Conservation (phyloP, 345 rosid genomes). For the Lumnitzera racemosa region DNA sequence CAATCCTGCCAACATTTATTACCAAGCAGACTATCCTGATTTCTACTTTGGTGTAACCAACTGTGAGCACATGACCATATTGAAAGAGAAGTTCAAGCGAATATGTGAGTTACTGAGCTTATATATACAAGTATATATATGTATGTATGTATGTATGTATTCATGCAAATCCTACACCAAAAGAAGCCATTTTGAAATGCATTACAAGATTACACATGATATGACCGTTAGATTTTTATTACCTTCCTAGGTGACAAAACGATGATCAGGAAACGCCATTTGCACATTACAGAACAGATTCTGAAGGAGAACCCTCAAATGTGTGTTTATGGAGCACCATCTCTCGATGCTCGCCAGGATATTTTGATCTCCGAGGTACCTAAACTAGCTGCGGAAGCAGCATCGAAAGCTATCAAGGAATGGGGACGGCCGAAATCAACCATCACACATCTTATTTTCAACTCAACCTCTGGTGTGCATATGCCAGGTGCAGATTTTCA, state of each 20-base stretch:
- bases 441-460: slow-evolving; percentile 12
- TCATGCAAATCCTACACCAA: neutral
- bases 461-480: slow-evolving; percentile 6
- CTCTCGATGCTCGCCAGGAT: slow-evolving; percentile 8
- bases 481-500: slow-evolving; percentile 14
- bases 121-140: too few species aligned
- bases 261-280: slow-evolving; percentile 13
- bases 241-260: slow-evolving; percentile 5
- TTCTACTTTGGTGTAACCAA: slow-evolving; percentile 11
- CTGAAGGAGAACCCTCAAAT: slow-evolving; percentile 6
- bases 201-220: too few species aligned
- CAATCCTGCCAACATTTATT: slow-evolving; percentile 6
- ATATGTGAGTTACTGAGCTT: slow-evolving; percentile 12
- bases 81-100: slow-evolving; percentile 19
- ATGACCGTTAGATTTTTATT: too few species aligned
- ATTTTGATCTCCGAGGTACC: slow-evolving; percentile 5
- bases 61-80: slow-evolving; percentile 7
- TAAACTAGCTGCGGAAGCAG: slow-evolving; percentile 11
- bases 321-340: slow-evolving; percentile 3
- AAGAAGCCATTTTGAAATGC: too few species aligned
- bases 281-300: neutral
- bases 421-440: slow-evolving; percentile 14
- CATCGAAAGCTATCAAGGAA: slow-evolving; percentile 6
- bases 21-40: slow-evolving; percentile 10
- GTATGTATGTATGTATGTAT: too few species aligned